Evolutionary conservation across 2,329 filamentous ascomycete genomes (phyloP).

Genomic region (Aspergillus versicolor): DNA sequence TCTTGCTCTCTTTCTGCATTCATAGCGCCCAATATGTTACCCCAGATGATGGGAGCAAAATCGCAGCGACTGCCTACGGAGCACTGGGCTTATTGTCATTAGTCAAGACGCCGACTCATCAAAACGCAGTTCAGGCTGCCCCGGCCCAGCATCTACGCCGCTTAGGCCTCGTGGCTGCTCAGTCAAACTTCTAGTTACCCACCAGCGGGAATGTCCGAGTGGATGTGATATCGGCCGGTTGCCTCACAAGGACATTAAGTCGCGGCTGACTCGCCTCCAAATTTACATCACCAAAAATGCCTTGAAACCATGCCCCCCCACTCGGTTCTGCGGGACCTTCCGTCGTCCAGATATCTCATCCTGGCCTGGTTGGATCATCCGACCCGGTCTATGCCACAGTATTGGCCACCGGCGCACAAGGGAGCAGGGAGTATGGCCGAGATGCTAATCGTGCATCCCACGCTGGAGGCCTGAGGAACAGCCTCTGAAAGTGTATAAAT

Average conservation of each 20-base stretch:
- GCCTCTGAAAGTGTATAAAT: slow-evolving; percentile 4
- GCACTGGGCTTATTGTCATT: background rate
- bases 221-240: background rate
- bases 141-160: background rate
- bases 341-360: background rate
- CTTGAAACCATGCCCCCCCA: background rate
- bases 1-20: background rate
- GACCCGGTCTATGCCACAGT: background rate
- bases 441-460: slow-evolving; percentile 2
- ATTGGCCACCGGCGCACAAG: background rate
- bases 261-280: slow-evolving; percentile 7
- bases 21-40: background rate
- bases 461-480: slow-evolving; percentile 6
- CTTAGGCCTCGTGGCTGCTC: background rate
- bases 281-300: background rate
- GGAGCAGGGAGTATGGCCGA: background rate
- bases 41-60: background rate
- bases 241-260: background rate
- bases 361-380: background rate
- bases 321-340: background rate
- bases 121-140: background rate
- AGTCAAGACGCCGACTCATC: slow-evolving; percentile 3
- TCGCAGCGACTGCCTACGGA: background rate
- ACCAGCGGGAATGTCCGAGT: background rate
- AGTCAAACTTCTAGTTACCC: background rate